Conservation (phyloP, 805 yeast genomes). For the Jamesozyma hellenica region DNA sequence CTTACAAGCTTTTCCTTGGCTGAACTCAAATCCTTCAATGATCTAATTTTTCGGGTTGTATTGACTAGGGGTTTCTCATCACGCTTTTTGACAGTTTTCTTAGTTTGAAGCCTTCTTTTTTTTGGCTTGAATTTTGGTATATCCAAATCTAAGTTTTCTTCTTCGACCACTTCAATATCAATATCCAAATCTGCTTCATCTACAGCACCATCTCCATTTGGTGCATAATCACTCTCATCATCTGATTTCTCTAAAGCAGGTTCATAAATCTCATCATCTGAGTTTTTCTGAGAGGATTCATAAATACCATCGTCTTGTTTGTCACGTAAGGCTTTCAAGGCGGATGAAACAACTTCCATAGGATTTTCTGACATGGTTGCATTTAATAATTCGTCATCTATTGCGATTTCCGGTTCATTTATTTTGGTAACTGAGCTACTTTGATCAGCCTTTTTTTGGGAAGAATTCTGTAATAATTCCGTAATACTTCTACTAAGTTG, state of each 20-base stretch:
- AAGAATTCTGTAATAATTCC: not conserved
- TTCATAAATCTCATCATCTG: slow-evolving; percentile 5
- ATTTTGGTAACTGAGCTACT: too few relatives aligned
- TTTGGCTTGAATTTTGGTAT: slow-evolving; percentile 3
- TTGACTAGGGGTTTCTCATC: not conserved
- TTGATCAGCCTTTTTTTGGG: not conserved
- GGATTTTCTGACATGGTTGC: not conserved
- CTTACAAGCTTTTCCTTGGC: slow-evolving; percentile 35
- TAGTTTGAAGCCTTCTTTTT: not conserved
- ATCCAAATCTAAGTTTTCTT: slow-evolving; percentile 5
- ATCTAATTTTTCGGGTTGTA: slow-evolving; percentile 16
- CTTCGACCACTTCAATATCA: slow-evolving; percentile 13
- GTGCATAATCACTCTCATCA: slow-evolving; percentile 5
- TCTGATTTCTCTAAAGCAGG: not conserved
- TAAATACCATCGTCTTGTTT: not conserved
- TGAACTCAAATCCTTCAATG: slow-evolving; percentile 28
- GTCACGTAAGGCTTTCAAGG: slow-evolving; percentile 1
- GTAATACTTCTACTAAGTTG: not conserved
- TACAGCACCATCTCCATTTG: slow-evolving; percentile 10
- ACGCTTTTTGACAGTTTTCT: not conserved
- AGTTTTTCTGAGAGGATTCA: slow-evolving; percentile 4
- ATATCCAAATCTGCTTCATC: slow-evolving; percentile 8
- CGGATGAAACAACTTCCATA: slow-evolving; percentile 2
- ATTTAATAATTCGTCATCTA: not conserved
- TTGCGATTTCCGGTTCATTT: too few relatives aligned